These are phyloP conservation scores for Entomortierella parvispora DNA, from an alignment of 192 early-diverging fungal species.

Conservation along the genomic window DNA sequence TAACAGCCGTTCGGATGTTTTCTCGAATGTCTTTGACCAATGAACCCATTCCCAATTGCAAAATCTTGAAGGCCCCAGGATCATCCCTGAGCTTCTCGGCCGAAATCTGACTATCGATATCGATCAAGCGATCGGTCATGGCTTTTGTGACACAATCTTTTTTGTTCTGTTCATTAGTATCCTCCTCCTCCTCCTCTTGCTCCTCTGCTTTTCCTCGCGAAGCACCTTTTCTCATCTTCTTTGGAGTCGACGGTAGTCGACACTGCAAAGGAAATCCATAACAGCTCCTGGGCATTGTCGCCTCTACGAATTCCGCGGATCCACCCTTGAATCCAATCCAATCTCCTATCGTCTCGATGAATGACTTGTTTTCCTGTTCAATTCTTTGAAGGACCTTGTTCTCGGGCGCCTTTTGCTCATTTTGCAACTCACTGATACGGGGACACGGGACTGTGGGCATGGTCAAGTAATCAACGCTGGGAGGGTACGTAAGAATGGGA, in stretches of 20 bases:
- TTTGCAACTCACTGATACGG: not conserved
- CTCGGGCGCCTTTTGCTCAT: not conserved
- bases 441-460: slow-evolving; percentile 11
- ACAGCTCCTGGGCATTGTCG: slow-evolving; percentile 16
- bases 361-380: not conserved
- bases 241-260: too few species aligned
- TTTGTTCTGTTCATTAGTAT: not conserved
- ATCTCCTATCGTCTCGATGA: not conserved
- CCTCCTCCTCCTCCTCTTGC: not conserved
- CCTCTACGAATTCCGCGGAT: not conserved
- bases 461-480: slow-evolving; percentile 14
- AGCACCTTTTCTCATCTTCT: too few species aligned
- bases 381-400: not conserved
- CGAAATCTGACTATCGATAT: not conserved
- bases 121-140: not conserved
- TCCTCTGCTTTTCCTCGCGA: too few species aligned
- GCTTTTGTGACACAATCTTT: not conserved
- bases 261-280: slow-evolving; percentile 9
- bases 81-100: slow-evolving; percentile 9
- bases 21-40: not conserved
- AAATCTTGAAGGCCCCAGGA: not conserved
- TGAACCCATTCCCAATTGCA: slow-evolving; percentile 25
- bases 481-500: not conserved
- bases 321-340: not conserved
- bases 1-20: not conserved